Evolutionary conservation across 352 stramenopile genomes (phyloP), one percentile per base, ranked within the genome.

Genomic region (Phytophthora citricola): DNA sequence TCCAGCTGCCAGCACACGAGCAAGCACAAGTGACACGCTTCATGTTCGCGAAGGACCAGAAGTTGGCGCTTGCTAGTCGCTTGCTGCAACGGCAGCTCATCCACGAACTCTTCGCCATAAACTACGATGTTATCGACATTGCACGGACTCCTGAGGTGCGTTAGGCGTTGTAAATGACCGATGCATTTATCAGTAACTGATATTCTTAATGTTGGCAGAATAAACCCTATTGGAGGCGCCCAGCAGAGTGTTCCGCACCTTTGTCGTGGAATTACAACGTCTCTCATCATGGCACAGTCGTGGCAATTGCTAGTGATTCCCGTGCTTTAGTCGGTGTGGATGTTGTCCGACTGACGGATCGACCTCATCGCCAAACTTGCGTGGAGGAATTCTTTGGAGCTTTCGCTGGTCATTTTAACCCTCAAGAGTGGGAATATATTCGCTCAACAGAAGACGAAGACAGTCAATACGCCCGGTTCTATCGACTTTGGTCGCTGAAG

Each of bases 191-290:
- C 38, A 43, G 14, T 22, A 1, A 34, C n/a, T 58, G 20, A 34
- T 22, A 48, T 38, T n/a, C 0, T 26, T 36, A 24, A 12, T 45
- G n/a, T 3, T 58, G 40, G 15, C 53, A 91, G 80, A 75, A 76
- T 45, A 94, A 94, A 62, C 84, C 84, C 11, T 92, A 75, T 36
- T 92, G 79, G 83, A 68, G 50, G 9, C 71, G 70, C 8, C 9
- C 43, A 27, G 48, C n/a, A 14, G 2, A 10, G 0, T 63, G n/a
- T 22, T 9, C 1, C 2, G 31, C 73, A 10, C 54, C 67, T 45
- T 22, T 48, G 27, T 58, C 34, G 14, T 94, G 86, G 84, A 94
- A 94, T 58, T 94, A 85, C 71, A 94, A 93, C 43, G 84, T 91
- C 24, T 94, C 86, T 5, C 86, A 94, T 48, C 83, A 94, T 36